Evolutionary conservation across 805 yeast species (phyloP), one percentile per base, ranked within the genome.

Genomic region (Candida xiaguanensis): DNA sequence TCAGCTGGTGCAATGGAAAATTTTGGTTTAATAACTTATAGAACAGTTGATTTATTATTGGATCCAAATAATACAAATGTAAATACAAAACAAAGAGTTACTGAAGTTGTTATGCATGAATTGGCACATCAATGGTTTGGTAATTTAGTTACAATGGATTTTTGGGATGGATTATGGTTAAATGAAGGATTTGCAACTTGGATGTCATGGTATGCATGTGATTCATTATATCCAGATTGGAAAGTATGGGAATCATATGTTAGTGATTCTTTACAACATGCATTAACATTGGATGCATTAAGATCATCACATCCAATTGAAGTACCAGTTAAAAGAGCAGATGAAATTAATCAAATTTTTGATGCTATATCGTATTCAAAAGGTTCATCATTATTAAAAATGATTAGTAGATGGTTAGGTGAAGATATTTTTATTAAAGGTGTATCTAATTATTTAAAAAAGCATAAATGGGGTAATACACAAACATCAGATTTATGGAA

Each of bases 91-190:
- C 80, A 79, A 58, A 74, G 90, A 59, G 93, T 85, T 28, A 84
- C 89, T 26, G 91, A 85, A 56, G 93, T 85, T 35, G 89, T 85
- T 32, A 86, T 82, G 67, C 95, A 85, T 66, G 95, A 85, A 65
- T 74, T 85, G 66, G 93, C 95, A 36, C 95, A 85, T 62, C 95
- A 85, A 68, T 85, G 95, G 95, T 85, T 85, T 53, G 95, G 95
- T 57, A 82, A 85, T 62, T 72, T 85, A 63, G 95, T 85, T 44
- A 85, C 95, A 39, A 85, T 85, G 95, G 90, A 85, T 55, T 85
- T 87, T 82, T 85, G 95, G 95, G 87, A 84, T 61, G 91, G 87
- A 48, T 74, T 85, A 53, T 85, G 93, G 91, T 74, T 85, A 52
- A 85, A 85, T 58, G 95, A 85, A 67, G 91, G 93, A 33, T 86